Conservation (phyloP, 148 eudicot genomes). For the Cornus kousa region DNA sequence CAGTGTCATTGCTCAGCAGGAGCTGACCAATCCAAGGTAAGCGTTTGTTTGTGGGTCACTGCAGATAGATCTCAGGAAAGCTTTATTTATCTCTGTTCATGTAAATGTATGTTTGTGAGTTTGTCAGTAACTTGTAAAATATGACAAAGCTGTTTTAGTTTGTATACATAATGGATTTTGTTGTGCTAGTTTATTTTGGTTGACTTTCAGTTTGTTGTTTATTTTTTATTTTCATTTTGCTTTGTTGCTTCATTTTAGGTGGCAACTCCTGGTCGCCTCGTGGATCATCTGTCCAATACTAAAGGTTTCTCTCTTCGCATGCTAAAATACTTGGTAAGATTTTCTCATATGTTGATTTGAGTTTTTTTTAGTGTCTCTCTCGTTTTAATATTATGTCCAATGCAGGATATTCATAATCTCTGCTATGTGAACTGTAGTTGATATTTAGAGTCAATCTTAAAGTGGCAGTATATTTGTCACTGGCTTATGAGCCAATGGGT, state of each 20-base stretch:
- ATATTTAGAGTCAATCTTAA: background rate
- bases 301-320: conserved; percentile 90
- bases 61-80: too few relatives aligned
- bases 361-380: background rate
- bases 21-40: too few relatives aligned
- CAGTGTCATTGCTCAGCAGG: too few relatives aligned
- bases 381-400: background rate
- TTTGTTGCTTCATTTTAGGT: conserved; percentile 45
- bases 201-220: background rate
- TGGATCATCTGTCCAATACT: conserved; percentile 88
- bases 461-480: too few relatives aligned
- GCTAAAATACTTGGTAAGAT: conserved; percentile 78
- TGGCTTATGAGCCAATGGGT: too few relatives aligned
- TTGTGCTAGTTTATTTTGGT: background rate
- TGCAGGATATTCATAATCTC: background rate
- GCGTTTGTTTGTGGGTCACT: too few relatives aligned
- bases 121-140: too few relatives aligned
- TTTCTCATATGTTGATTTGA: background rate
- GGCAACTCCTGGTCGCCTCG: conserved; percentile 93
- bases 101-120: too few relatives aligned
- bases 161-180: too few relatives aligned
- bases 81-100: too few relatives aligned
- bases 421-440: background rate
- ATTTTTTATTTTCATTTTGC: background rate
- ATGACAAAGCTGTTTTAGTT: too few relatives aligned